Percentiles rank a stretch among this genome's conserved stretches.
These are phyloP conservation scores for Candida pseudoviswanathii DNA, from an alignment of 1,139 yeast species.

Conservation along the genomic window DNA sequence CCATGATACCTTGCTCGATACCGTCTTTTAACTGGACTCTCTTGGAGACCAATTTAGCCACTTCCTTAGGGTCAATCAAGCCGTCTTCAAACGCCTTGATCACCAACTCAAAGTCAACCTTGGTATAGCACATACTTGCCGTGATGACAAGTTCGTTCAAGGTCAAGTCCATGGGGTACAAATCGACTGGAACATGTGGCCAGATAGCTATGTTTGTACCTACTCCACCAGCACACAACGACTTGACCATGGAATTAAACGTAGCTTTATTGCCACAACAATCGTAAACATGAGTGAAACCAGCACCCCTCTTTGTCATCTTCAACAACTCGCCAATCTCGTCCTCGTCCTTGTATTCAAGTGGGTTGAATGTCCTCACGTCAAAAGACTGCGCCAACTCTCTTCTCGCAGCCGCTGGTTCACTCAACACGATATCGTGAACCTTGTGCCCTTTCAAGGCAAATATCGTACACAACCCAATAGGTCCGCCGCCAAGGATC, in stretches of 20 bases:
- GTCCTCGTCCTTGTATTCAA: slow-evolving; percentile 14
- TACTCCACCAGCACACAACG: slow-evolving; percentile 57
- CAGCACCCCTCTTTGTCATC: slow-evolving; percentile 50
- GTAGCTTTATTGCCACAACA: slow-evolving; percentile 64
- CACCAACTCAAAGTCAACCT: slow-evolving; percentile 38
- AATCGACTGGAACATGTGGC: slow-evolving; percentile 39
- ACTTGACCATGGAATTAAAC: slow-evolving; percentile 51
- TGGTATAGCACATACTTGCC: slow-evolving; percentile 45
- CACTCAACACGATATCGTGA: slow-evolving; percentile 55
- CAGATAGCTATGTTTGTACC: slow-evolving; percentile 68
- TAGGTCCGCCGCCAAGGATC: slow-evolving; percentile 62
- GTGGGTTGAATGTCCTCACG: slow-evolving; percentile 42
- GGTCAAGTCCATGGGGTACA: slow-evolving; percentile 42
- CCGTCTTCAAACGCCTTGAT: slow-evolving; percentile 29
- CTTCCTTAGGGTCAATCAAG: slow-evolving; percentile 5
- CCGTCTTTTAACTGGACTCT: slow-evolving; percentile 36
- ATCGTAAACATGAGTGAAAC: slow-evolving; percentile 60
- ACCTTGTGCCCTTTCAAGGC: slow-evolving; percentile 61
- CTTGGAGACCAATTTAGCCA: slow-evolving; percentile 27
- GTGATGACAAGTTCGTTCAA: slow-evolving; percentile 39
- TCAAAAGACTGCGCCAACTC: slow-evolving; percentile 54
- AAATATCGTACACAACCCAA: slow-evolving; percentile 57
- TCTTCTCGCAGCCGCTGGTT: slow-evolving; percentile 61
- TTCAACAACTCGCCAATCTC: slow-evolving; percentile 32
- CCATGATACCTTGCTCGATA: slow-evolving; percentile 35